Conservation (phyloP, 2,329 filamentous ascomycete genomes). For the Trematosphaeria pertusa region DNA sequence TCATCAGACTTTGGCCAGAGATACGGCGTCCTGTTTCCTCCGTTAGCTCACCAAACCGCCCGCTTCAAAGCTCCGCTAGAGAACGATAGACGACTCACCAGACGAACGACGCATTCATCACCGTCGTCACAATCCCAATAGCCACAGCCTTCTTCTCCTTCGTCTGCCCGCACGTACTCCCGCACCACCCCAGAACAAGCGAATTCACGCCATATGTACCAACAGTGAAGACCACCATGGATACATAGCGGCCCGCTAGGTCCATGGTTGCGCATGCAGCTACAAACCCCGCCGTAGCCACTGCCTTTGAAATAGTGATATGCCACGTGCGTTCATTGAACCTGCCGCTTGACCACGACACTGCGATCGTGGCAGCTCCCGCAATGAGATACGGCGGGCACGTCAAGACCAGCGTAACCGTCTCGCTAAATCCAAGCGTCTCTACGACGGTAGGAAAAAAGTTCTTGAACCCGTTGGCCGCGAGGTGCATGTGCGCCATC, state of each 20-base stretch:
- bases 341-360: constrained; percentile 59
- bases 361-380: constrained; percentile 54
- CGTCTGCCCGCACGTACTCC: constrained; percentile 53
- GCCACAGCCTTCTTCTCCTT: constrained; percentile 56
- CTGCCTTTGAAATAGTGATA: constrained; percentile 52
- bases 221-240: constrained; percentile 44
- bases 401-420: constrained; percentile 43
- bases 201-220: constrained; percentile 50
- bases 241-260: constrained; percentile 41
- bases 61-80: no score
- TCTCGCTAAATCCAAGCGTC: constrained; percentile 46
- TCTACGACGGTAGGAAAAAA: constrained; percentile 47
- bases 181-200: constrained; percentile 55
- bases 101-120: constrained; percentile 53
- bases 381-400: constrained; percentile 59
- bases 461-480: constrained; percentile 52
- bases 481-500: constrained; percentile 40
- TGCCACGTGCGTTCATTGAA: constrained; percentile 60
- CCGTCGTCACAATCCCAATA: constrained; percentile 53
- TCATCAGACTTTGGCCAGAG: constrained; percentile 42
- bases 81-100: constrained; percentile 30
- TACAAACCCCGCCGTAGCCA: constrained; percentile 50
- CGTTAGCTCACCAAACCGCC: neutral
- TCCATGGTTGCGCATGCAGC: constrained; percentile 46
- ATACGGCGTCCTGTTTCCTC: constrained; percentile 35